Percentiles rank a stretch among this genome's conserved stretches.
Evolutionary conservation across 2,329 filamentous ascomycete species (phyloP).

Genomic region (Phialemonium atrogriseum): DNA sequence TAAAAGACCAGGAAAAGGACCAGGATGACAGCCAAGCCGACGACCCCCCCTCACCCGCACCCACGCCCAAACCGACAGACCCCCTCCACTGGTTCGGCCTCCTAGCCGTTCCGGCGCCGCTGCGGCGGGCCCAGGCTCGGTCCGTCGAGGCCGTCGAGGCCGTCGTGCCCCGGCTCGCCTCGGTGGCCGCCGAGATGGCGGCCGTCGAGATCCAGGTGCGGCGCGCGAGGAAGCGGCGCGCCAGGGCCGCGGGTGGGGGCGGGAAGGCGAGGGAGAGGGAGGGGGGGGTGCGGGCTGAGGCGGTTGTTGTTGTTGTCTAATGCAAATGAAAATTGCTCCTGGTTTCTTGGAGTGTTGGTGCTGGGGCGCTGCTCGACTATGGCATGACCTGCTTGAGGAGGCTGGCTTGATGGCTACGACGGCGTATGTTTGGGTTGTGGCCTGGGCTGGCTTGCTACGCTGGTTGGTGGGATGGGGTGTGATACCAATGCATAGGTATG

Average conservation of each 20-base stretch:
- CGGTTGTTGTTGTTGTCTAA: neutral
- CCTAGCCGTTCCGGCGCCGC: conserved; percentile 39
- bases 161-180: conserved; percentile 48
- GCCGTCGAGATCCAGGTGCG: conserved; percentile 62
- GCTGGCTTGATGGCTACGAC: too few species aligned
- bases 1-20: conserved; percentile 7
- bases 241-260: conserved; percentile 33
- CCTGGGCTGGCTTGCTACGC: too few species aligned
- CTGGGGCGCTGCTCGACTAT: too few species aligned
- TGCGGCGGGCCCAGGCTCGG: conserved; percentile 50
- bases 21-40: conserved; percentile 1
- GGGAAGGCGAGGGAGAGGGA: conserved; percentile 5
- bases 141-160: conserved; percentile 49
- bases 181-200: conserved; percentile 52
- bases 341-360: too few species aligned
- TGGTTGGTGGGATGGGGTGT: too few species aligned
- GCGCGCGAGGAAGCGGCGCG: conserved; percentile 46
- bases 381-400: too few species aligned
- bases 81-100: conserved; percentile 53
- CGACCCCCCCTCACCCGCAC: conserved; percentile 5
- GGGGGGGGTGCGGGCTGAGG: neutral
- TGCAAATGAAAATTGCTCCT: too few species aligned
- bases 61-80: conserved; percentile 27
- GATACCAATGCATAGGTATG: too few species aligned
- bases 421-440: too few species aligned